Percentiles rank a stretch among this genome's conserved stretches.
Conservation (phyloP, 129 eudicot genomes). For the Kitagawia praeruptora region DNA sequence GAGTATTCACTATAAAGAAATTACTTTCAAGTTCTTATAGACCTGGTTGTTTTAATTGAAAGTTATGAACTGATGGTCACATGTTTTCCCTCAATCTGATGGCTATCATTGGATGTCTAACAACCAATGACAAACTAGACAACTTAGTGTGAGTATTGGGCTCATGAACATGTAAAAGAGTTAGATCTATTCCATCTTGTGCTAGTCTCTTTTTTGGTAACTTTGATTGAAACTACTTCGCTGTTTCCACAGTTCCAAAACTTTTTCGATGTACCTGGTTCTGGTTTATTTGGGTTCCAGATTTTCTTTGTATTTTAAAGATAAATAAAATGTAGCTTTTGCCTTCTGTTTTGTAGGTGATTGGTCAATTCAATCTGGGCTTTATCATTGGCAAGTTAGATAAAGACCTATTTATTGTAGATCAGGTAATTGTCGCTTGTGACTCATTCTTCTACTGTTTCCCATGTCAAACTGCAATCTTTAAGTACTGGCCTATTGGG, state of each 20-base stretch:
- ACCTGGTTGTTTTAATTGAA: background rate
- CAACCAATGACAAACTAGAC: too few relatives aligned
- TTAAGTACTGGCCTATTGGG: background rate
- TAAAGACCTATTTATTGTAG: constrained; percentile 85
- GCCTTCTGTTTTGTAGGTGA: constrained; percentile 33
- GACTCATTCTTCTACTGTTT: background rate
- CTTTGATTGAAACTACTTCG: background rate
- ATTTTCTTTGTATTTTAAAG: background rate
- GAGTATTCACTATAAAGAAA: background rate
- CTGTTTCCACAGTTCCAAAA: background rate
- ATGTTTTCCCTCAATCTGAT: background rate
- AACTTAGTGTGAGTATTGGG: background rate
- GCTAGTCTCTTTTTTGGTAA: background rate
- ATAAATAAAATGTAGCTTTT: background rate
- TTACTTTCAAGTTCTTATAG: background rate
- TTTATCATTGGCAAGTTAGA: constrained; percentile 88
- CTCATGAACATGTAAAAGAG: background rate
- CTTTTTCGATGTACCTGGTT: background rate
- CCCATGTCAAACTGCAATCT: background rate
- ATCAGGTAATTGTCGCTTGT: constrained; percentile 49
- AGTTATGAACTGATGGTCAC: background rate
- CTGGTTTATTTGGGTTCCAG: background rate
- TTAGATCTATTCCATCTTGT: background rate
- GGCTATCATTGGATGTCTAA: too few relatives aligned
- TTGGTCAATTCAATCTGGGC: constrained; percentile 96